Conservation (phyloP, 1,139 yeast genomes). For the Hansenula anomala region DNA sequence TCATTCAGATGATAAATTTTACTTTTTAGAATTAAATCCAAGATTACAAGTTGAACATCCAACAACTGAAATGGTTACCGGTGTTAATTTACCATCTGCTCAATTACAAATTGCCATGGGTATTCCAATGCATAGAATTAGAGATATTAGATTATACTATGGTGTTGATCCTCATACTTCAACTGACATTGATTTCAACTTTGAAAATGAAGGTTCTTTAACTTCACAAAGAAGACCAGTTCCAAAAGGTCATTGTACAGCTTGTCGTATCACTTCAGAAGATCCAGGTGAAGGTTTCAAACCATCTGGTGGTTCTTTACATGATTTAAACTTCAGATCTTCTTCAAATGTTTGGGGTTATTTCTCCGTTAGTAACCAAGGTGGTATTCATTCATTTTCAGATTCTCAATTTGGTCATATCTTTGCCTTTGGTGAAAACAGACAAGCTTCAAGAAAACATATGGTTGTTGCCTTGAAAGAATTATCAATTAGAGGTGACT, state of each 20-base stretch:
- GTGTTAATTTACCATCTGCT: slow-evolving; percentile 96
- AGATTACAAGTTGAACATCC: slow-evolving; percentile 99
- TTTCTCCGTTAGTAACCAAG: slow-evolving; percentile 93
- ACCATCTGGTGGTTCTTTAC: slow-evolving; percentile 96
- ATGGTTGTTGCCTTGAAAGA: slow-evolving; percentile 98
- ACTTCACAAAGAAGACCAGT: slow-evolving; percentile 84
- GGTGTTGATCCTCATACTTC: slow-evolving; percentile 95
- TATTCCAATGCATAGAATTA: slow-evolving; percentile 90
- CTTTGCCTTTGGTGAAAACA: slow-evolving; percentile 97
- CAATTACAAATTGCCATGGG: slow-evolving; percentile 99
- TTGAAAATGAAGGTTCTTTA: slow-evolving; percentile 65
- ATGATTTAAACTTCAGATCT: slow-evolving; percentile 93
- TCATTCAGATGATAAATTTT: slow-evolving; percentile 89
- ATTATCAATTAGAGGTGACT: slow-evolving; percentile 95
- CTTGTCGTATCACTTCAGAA: slow-evolving; percentile 97
- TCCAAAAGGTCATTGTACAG: slow-evolving; percentile 98
- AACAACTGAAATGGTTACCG: slow-evolving; percentile 98
- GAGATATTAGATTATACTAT: slow-evolving; percentile 86
- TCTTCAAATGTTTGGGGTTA: slow-evolving; percentile 99
- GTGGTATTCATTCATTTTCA: slow-evolving; percentile 95
- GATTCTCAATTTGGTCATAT: slow-evolving; percentile 99
- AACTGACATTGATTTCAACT: slow-evolving; percentile 87
- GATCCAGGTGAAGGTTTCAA: slow-evolving; percentile 99
- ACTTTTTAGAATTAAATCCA: slow-evolving; percentile 93
- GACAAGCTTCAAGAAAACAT: slow-evolving; percentile 96